These are phyloP conservation scores for Parastagonospora nodorum DNA, from an alignment of 2,329 filamentous ascomycete genomes.

Conservation along the genomic window DNA sequence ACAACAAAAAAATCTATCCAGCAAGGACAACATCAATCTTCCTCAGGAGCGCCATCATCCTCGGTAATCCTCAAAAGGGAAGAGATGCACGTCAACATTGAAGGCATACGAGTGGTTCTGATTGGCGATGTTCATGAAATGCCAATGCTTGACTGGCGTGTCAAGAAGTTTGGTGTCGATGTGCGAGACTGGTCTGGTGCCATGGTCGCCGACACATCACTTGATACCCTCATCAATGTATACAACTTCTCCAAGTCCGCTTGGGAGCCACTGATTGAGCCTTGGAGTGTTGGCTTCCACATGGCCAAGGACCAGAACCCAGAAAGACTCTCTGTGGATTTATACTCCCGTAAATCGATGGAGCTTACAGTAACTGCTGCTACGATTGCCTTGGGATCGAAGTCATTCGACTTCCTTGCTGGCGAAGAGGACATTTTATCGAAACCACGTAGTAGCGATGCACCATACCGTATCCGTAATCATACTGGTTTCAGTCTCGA, in stretches of 20 bases:
- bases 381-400: conserved; percentile 89
- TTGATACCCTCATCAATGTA: conserved; percentile 93
- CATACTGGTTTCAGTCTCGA: conserved; percentile 92
- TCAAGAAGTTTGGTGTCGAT: conserved; percentile 84
- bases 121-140: conserved; percentile 97
- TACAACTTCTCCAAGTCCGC: conserved; percentile 99
- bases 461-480: conserved; percentile 91
- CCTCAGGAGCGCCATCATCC: conserved; percentile 57
- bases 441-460: conserved; percentile 88
- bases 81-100: conserved; percentile 82
- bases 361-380: conserved; percentile 93
- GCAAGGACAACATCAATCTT: conserved; percentile 55
- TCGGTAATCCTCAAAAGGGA: conserved; percentile 69
- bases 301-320: conserved; percentile 77
- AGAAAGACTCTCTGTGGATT: conserved; percentile 78
- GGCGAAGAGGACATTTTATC: conserved; percentile 89
- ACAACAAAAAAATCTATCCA: conserved; percentile 51
- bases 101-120: conserved; percentile 87
- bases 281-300: conserved; percentile 93
- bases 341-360: conserved; percentile 86
- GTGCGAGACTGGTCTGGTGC: conserved; percentile 91
- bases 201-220: conserved; percentile 83
- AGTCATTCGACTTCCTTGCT: conserved; percentile 88
- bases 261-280: conserved; percentile 95
- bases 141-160: conserved; percentile 89